A percentile compares a stretch with the other conserved stretches of the same genome.
phyloP scores from a whole-genome alignment of 2,329 filamentous ascomycete species.

The Aspergillus alliaceus region DNA sequence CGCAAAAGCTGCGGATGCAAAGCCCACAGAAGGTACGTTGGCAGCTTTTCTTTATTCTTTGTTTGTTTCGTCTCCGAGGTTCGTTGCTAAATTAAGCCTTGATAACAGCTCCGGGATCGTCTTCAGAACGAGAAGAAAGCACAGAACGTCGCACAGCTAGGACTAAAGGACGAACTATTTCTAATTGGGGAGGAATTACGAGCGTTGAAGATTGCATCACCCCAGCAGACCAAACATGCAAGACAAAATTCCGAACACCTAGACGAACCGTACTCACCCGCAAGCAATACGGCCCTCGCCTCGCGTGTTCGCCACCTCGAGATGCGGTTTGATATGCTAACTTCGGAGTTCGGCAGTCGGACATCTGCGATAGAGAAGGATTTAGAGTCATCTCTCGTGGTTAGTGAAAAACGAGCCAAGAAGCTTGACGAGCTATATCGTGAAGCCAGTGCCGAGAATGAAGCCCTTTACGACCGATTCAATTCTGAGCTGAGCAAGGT shows the following conservation, averaged over 20 bases:
- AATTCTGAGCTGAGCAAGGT: constrained; percentile 88
- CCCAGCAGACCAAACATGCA: constrained; percentile 36
- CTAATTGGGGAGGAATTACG: constrained; percentile 81
- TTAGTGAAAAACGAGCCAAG: constrained; percentile 74
- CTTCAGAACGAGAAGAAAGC: constrained; percentile 78
- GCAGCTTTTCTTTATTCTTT: not conserved
- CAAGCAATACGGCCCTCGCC: constrained; percentile 26
- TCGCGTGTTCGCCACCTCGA: constrained; percentile 67
- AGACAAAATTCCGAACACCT: constrained; percentile 27
- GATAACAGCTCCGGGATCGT: constrained; percentile 66
- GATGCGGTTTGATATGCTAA: constrained; percentile 60
- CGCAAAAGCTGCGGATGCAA: constrained; percentile 68
- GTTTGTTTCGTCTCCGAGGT: not conserved
- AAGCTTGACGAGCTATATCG: constrained; percentile 87
- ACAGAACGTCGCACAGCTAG: constrained; percentile 67
- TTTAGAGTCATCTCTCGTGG: constrained; percentile 68
- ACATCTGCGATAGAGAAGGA: constrained; percentile 68
- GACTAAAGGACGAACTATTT: constrained; percentile 72
- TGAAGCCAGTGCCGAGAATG: constrained; percentile 85
- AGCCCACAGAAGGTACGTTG: constrained; percentile 57
- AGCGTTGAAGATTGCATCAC: constrained; percentile 34
- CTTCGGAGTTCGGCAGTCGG: constrained; percentile 60
- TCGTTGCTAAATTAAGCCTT: not conserved
- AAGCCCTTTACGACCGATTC: constrained; percentile 87
- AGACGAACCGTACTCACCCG: constrained; percentile 17